Evolutionary conservation across 208 protist genomes (phyloP).

Genomic region (Balamuthia mandrillaris): DNA sequence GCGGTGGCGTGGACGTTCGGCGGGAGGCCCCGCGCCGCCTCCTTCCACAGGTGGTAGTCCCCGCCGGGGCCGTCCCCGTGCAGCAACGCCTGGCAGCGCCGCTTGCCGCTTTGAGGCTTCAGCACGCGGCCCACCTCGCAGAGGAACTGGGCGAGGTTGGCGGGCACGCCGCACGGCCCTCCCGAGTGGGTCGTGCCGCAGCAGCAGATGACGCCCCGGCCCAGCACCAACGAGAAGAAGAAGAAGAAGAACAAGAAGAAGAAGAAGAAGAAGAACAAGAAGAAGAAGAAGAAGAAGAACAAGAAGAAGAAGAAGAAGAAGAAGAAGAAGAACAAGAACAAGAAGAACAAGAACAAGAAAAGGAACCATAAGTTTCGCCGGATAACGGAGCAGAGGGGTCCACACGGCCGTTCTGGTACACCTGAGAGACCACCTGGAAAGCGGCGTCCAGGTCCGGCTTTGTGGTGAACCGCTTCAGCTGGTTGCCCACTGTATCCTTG

Average conservation of each 20-base stretch:
- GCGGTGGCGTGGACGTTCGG: too few species aligned
- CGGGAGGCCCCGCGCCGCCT: too few species aligned
- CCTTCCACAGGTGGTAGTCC: too few species aligned
- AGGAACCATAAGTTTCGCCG: not conserved
- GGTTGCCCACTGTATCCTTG: not conserved
- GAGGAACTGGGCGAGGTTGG: not conserved
- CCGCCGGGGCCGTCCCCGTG: too few species aligned
- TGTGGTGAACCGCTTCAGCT: not conserved
- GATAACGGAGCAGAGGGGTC: not conserved
- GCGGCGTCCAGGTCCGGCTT: not conserved
- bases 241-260: not conserved
- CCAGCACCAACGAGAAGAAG: not conserved
- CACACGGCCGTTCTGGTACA: not conserved
- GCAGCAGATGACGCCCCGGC: not conserved
- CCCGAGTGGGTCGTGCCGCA: not conserved
- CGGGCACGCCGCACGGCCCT: constrained; percentile 1
- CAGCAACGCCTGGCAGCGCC: too few species aligned
- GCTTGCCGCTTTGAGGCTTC: not conserved
- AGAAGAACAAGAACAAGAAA: not conserved
- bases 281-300: too few species aligned
- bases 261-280: too few species aligned
- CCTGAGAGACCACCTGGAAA: not conserved
- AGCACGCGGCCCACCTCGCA: not conserved
- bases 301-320: not conserved
- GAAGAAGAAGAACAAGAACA: not conserved